Conservation (phyloP, 257 asterid genomes). For the Solanum virginianum region DNA sequence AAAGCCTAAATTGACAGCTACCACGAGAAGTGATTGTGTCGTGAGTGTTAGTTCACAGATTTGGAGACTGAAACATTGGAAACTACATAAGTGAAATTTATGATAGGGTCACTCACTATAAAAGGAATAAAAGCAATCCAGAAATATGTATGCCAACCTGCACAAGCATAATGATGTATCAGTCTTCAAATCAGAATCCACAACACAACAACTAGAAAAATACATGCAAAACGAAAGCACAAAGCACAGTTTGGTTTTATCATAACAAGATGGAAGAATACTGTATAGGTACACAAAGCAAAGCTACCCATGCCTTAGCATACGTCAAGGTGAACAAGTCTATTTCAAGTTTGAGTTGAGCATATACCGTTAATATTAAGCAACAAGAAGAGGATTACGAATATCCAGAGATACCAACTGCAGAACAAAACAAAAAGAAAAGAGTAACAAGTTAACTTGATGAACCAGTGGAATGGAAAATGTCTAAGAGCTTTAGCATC, state of each 20-base stretch:
- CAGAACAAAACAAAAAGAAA: constrained; percentile 13
- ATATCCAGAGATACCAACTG: constrained; percentile 99
- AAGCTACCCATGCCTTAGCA: too few relatives aligned
- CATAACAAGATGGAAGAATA: too few relatives aligned
- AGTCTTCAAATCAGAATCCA: background rate
- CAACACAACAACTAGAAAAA: background rate
- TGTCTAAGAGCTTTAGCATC: background rate
- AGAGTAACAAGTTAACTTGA: background rate
- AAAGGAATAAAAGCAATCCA: constrained; percentile 20
- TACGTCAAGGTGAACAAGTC: background rate
- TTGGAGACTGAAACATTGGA: background rate
- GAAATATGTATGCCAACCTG: constrained; percentile 76
- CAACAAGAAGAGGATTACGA: constrained; percentile 73
- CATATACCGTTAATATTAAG: constrained; percentile 76
- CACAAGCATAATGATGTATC: constrained; percentile 1
- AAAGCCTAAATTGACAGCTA: background rate
- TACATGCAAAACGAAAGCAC: background rate
- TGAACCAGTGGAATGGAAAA: background rate
- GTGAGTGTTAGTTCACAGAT: background rate
- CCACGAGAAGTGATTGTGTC: background rate
- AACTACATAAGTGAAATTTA: background rate
- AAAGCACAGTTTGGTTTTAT: background rate
- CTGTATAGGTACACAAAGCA: too few relatives aligned
- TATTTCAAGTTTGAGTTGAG: background rate
- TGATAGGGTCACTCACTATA: constrained; percentile 18